phyloP scores from a whole-genome alignment of 805 yeast species.

The Blastobotrys muscicola region DNA sequence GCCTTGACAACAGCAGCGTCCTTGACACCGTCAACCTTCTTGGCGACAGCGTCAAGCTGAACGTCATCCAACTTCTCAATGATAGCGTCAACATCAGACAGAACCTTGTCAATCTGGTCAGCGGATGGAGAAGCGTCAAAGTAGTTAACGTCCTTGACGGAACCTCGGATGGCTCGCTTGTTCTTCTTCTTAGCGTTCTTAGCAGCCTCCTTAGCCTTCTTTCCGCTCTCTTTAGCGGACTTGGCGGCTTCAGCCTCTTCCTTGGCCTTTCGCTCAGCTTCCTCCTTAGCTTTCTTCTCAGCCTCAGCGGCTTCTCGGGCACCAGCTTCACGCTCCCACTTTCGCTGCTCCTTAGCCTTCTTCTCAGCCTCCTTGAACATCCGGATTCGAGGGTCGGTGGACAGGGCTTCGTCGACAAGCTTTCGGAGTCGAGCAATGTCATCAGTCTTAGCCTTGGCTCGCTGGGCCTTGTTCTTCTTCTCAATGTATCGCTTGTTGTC shows the following conservation, averaged over 20 bases:
- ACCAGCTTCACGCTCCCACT: constrained; percentile 98
- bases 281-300: constrained; percentile 77
- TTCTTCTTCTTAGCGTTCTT: constrained; percentile 88
- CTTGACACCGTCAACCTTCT: constrained; percentile 45
- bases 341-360: constrained; percentile 86
- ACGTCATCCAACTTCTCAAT: constrained; percentile 75
- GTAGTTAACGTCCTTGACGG: constrained; percentile 76
- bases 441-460: constrained; percentile 96
- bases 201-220: constrained; percentile 94
- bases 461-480: constrained; percentile 91
- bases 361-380: constrained; percentile 87
- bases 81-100: constrained; percentile 65
- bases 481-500: constrained; percentile 98
- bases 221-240: constrained; percentile 63
- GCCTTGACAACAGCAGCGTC: constrained; percentile 52
- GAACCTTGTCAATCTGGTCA: constrained; percentile 42
- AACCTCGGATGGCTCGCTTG: constrained; percentile 74
- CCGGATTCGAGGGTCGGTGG: constrained; percentile 92
- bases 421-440: constrained; percentile 85
- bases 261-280: constrained; percentile 71
- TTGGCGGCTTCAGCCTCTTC: constrained; percentile 63
- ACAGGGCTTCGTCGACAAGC: constrained; percentile 76
- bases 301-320: constrained; percentile 93
- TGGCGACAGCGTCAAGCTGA: constrained; percentile 66
- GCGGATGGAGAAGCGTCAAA: constrained; percentile 58